phyloP scores from a whole-genome alignment of 371 early-diverging fungal species.

The Mucor mucedo region DNA sequence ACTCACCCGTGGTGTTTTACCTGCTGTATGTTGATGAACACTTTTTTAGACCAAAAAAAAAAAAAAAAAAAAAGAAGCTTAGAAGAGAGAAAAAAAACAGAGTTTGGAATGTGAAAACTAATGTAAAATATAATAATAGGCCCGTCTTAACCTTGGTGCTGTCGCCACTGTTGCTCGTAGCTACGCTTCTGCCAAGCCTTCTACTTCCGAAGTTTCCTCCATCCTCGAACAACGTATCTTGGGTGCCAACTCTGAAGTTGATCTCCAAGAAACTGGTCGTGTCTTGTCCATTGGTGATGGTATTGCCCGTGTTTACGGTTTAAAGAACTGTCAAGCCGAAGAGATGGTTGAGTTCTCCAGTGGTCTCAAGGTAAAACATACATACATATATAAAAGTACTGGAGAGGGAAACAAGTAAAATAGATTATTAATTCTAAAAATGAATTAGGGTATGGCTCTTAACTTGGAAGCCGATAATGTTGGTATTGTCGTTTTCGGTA shows the following conservation, averaged over 20 bases:
- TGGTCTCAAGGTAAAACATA: conserved; percentile 79
- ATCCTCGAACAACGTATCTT: conserved; percentile 94
- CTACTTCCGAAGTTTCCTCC: conserved; percentile 85
- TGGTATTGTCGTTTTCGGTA: conserved; percentile 98
- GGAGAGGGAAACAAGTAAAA: too few species aligned
- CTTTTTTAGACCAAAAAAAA: not conserved
- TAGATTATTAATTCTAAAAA: not conserved
- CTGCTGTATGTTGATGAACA: conserved; percentile 43
- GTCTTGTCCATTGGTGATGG: conserved; percentile 98
- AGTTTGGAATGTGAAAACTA: not conserved
- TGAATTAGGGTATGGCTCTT: conserved; percentile 88
- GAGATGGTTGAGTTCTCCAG: conserved; percentile 99
- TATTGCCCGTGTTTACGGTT: conserved; percentile 98
- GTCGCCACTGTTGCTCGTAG: conserved; percentile 53
- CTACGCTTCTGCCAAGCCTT: conserved; percentile 66
- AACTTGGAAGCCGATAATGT: conserved; percentile 98
- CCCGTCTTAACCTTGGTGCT: conserved; percentile 66
- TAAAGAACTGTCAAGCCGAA: conserved; percentile 97
- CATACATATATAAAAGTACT: not conserved
- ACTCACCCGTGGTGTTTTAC: conserved; percentile 46
- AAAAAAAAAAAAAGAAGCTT: not conserved
- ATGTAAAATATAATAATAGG: conserved; percentile 6
- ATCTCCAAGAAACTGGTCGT: conserved; percentile 96
- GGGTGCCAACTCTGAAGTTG: conserved; percentile 77
- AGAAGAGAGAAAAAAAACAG: not conserved